These are phyloP conservation scores for Funneliformis mosseae DNA, from an alignment of 192 early-diverging fungal genomes.

Conservation along the genomic window DNA sequence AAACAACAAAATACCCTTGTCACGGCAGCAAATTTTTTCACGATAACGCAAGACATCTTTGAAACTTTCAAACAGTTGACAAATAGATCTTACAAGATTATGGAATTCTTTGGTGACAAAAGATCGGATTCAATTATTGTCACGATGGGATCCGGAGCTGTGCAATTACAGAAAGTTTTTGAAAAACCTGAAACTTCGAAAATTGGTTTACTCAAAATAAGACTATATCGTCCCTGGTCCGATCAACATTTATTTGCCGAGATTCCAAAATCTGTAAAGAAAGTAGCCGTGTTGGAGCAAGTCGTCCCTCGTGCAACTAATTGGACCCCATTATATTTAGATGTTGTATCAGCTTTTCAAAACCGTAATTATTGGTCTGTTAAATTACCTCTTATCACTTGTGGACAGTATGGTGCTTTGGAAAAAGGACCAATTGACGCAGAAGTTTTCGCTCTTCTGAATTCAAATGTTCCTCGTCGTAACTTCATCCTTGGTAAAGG, in stretches of 20 bases:
- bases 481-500: conserved; percentile 41
- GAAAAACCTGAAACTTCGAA: conserved; percentile 37
- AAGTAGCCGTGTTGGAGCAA: conserved; percentile 66
- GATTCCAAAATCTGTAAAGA: conserved; percentile 67
- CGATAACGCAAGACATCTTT: conserved; percentile 55
- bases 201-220: conserved; percentile 74
- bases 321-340: conserved; percentile 85
- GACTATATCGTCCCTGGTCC: conserved; percentile 79
- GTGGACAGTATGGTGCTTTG: conserved; percentile 52
- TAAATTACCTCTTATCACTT: conserved; percentile 44
- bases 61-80: conserved; percentile 54
- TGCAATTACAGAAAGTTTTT: conserved; percentile 51
- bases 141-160: conserved; percentile 69
- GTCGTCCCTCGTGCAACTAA: conserved; percentile 58
- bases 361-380: conserved; percentile 50
- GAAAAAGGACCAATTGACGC: conserved; percentile 32
- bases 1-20: not conserved
- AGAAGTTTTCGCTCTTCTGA: conserved; percentile 30
- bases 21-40: conserved; percentile 34
- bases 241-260: conserved; percentile 52
- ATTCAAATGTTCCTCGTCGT: conserved; percentile 34
- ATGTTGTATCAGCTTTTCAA: conserved; percentile 76
- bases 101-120: conserved; percentile 69
- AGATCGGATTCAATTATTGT: conserved; percentile 76
- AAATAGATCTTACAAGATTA: conserved; percentile 60